A percentile compares a stretch with the other conserved stretches of the same genome.
Conservation (phyloP, 2,329 filamentous ascomycete genomes). For the Penicillium capsulatum region DNA sequence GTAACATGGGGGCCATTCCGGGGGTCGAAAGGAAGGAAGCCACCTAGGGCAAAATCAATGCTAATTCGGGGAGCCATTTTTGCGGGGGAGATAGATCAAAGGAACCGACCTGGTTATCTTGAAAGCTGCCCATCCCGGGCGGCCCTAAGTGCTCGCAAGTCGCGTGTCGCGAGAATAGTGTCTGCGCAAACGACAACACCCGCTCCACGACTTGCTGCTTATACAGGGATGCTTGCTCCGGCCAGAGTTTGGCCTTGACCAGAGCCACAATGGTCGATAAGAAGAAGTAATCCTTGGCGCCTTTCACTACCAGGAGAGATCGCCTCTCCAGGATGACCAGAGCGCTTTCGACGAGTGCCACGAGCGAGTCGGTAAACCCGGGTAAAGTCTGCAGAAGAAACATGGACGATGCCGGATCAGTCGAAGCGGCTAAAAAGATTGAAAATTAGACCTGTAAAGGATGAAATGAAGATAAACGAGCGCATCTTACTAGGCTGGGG, state of each 20-base stretch:
- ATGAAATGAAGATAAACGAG: neutral
- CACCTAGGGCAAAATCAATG: neutral
- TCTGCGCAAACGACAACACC: constrained; percentile 34
- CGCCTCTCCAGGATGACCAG: constrained; percentile 31
- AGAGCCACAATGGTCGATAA: constrained; percentile 35
- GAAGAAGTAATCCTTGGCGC: constrained; percentile 40
- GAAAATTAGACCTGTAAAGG: neutral
- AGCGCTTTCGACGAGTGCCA: constrained; percentile 31
- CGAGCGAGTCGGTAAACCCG: constrained; percentile 32
- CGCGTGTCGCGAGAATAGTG: constrained; percentile 33
- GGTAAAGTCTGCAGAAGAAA: constrained; percentile 27
- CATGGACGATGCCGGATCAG: constrained; percentile 8
- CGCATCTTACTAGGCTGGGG: constrained; percentile 25
- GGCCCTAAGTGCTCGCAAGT: constrained; percentile 31
- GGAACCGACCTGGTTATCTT: constrained; percentile 29
- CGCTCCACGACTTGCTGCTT: constrained; percentile 38
- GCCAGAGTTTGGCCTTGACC: constrained; percentile 35
- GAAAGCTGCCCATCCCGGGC: constrained; percentile 29
- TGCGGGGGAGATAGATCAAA: constrained; percentile 7
- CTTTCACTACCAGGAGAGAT: constrained; percentile 33
- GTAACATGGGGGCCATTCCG: constrained; percentile 19
- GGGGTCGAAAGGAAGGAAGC: constrained; percentile 21
- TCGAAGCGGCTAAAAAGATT: constrained; percentile 1
- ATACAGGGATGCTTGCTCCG: constrained; percentile 29
- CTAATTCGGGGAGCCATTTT: neutral